These are phyloP conservation scores for Nothophaeocryptopus gaeumannii DNA, from an alignment of 2,329 filamentous ascomycete genomes.

Conservation along the genomic window DNA sequence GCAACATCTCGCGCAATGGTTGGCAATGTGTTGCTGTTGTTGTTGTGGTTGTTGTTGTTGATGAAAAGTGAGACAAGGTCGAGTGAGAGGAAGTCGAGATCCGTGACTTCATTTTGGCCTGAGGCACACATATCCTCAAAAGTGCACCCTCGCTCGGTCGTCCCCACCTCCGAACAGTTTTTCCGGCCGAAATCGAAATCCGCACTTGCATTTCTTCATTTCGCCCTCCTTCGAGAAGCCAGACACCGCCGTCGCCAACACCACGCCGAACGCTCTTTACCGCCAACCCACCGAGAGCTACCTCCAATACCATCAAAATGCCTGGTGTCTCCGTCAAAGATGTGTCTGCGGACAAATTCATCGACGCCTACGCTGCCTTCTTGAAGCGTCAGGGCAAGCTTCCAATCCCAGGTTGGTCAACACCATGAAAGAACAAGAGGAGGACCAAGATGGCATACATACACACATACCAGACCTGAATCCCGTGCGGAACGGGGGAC, in stretches of 20 bases:
- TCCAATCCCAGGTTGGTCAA: slow-evolving; percentile 74
- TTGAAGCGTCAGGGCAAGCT: slow-evolving; percentile 94
- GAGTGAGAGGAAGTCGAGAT: no score
- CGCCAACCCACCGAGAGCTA: slow-evolving; percentile 7
- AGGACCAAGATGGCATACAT: slow-evolving; percentile 10
- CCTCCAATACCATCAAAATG: slow-evolving; percentile 62
- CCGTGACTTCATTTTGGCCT: no score
- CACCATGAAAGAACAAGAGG: slow-evolving; percentile 20
- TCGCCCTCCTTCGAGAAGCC: no score
- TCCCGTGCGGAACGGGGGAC: slow-evolving; percentile 53
- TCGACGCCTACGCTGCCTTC: slow-evolving; percentile 80
- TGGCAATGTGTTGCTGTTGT: no score
- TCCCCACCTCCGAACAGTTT: no score
- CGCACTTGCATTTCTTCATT: no score
- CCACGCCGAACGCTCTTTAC: slow-evolving; percentile 14
- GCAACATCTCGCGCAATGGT: no score
- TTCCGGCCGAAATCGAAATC: no score
- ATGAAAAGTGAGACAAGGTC: no score
- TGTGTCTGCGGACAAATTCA: slow-evolving; percentile 89
- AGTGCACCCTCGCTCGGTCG: no score
- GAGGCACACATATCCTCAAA: no score
- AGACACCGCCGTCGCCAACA: background rate
- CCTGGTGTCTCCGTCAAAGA: slow-evolving; percentile 79
- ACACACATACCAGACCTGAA: slow-evolving; percentile 44
- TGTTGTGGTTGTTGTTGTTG: no score